Evolutionary conservation across 139 green algal species (phyloP), one percentile per base, ranked within the genome.

Genomic region (Coelastrella sp.): DNA sequence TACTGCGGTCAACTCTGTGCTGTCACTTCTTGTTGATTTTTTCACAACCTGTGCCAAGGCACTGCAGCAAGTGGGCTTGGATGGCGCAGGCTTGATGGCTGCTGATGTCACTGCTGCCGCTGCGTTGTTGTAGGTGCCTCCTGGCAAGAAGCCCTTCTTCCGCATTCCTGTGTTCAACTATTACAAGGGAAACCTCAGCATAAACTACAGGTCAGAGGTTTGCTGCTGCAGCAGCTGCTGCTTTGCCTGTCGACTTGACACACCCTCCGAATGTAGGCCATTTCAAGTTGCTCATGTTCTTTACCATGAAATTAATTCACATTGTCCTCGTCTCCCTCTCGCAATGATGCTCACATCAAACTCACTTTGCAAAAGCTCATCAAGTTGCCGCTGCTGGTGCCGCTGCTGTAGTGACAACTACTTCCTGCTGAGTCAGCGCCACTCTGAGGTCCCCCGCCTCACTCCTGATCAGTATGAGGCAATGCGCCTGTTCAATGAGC

Each of bases 131-230:
- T 91, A 96, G 92, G 87, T 95, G 6, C 94, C 94, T 14, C 49
- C 86, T 4, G 68, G 93, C 24, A 92, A 95, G 85, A 89, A 89
- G 82, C 91, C 91, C 1, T 95, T 88, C 81, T 95, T 93, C 87
- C 86, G 90, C 35, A 87, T 95, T 49, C 93, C 93, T 25, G 68
- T 95, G 70, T 93, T 95, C 88, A 94, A 95, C 86, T 93, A 93
- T 87, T 87, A 94, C 84, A 66, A 93, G 14, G 94, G 92, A 7
- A 24, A 87, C 82, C 68, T 90, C 49, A 63, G 9, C 8, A 49
- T 92, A 60, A 93, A 87, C 14, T 80, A 58, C 74, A 80, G 25
- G 74, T 59, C 11, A 60, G 24, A 4, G 58, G 7, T 20, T 49
- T 49, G 35, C 35, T 49, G 35, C 70, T 78, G 20, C 19, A 24